Evolutionary conservation across 306 rosid genomes (phyloP), one percentile per base, ranked within the genome.

Genomic region (Lablab purpureus): DNA sequence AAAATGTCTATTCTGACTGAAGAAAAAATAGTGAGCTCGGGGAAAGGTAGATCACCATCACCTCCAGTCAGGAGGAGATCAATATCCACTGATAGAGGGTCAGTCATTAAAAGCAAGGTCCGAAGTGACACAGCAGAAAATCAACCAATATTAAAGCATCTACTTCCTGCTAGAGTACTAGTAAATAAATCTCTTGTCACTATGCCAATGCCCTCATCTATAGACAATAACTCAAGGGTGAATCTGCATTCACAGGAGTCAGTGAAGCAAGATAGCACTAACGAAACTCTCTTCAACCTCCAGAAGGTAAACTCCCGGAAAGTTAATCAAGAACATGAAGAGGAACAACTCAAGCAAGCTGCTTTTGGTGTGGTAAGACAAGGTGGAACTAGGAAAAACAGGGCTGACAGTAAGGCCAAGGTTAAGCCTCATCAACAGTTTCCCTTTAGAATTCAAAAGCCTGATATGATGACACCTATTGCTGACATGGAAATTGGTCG

Each of bases 1-100:
- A 95, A 81, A 84, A 88, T 84, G 82, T 79, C 89, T 58, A 80
- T 88, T 82, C 66, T 80, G 34, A 64, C 77, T 59, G 97, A 94
- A 87, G 97, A 94, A 85, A 85, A 81, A 75, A 37, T 75, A 72
- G 80, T 69, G 47, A 87, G 87, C 83, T 86, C 90, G 22, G 84
- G 90, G 75, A 91, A 82, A 58, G 85, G 66, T 28, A 91, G 97
- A 80, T 86, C 97, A 66, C 98, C 97, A 19, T 92, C 98, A 17
- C 97, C 99, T 67, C 91, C 99, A 3, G 72, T 89, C 47, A 88
- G 91, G 71, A 89, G 98, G 75, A 89, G 98, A 86, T 95, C 99
- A 80, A 82, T 92, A 67, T 94, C 99, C 30, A 92, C 97, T 1
- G 99, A 92, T 22, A 86, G 99, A 86, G 98, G 97, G 11, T 82